phyloP scores from a whole-genome alignment of 179 eudicot species.

The Heliamphora pulchella region DNA sequence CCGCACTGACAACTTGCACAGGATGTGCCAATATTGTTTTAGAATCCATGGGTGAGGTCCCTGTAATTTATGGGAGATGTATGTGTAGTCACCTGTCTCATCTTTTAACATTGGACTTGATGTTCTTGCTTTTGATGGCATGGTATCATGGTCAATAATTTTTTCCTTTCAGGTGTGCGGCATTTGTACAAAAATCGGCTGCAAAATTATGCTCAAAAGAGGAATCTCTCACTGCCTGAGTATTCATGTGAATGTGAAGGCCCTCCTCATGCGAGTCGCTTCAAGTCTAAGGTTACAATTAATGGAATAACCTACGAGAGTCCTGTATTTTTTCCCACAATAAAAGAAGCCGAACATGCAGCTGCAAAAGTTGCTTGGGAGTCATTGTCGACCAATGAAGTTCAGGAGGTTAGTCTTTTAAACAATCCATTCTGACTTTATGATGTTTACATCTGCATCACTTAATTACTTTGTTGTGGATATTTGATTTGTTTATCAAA shows the following conservation, averaged over 20 bases:
- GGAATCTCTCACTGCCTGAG: constrained; percentile 43
- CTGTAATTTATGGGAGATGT: too few relatives aligned
- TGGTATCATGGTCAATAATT: not conserved
- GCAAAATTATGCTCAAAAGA: constrained; percentile 66
- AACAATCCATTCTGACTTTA: not conserved
- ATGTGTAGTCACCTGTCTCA: too few relatives aligned
- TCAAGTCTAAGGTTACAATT: constrained; percentile 52
- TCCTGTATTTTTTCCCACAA: constrained; percentile 38
- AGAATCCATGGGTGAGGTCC: not conserved
- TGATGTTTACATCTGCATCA: not conserved
- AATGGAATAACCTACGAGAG: constrained; percentile 48
- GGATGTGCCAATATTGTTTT: too few relatives aligned
- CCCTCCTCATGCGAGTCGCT: constrained; percentile 64
- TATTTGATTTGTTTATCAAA: not conserved
- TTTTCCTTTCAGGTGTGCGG: constrained; percentile 17
- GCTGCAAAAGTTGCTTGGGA: constrained; percentile 70
- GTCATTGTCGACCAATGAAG: constrained; percentile 31
- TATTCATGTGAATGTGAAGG: constrained; percentile 62
- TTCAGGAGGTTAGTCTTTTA: constrained; percentile 45
- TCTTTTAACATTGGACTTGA: not conserved
- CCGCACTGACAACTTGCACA: not conserved
- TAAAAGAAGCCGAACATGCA: constrained; percentile 81
- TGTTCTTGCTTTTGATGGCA: not conserved
- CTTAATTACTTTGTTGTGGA: not conserved
- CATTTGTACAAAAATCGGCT: constrained; percentile 57